Conservation (phyloP, 2,329 filamentous ascomycete species). For the Botrytis tulipae region DNA sequence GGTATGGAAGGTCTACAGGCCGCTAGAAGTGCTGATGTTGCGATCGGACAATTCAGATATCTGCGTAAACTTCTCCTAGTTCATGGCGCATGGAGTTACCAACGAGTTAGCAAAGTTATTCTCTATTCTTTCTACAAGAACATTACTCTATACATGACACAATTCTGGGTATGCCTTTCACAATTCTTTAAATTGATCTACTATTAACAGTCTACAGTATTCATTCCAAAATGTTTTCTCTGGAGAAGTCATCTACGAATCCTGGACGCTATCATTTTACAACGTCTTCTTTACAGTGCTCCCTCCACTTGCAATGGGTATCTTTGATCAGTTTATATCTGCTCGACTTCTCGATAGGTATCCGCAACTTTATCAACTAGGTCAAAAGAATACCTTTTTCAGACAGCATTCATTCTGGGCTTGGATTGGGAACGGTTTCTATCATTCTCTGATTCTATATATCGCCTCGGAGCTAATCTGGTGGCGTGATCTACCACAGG, state of each 20-base stretch:
- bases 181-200: background rate
- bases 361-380: slow-evolving; percentile 90
- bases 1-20: slow-evolving; percentile 96
- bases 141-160: slow-evolving; percentile 96
- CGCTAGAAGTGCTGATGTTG: slow-evolving; percentile 90
- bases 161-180: slow-evolving; percentile 81
- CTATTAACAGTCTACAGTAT: slow-evolving; percentile 55
- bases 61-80: slow-evolving; percentile 91
- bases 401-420: slow-evolving; percentile 86
- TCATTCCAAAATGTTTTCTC: slow-evolving; percentile 98
- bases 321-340: slow-evolving; percentile 96
- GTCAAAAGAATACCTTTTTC: slow-evolving; percentile 92
- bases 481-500: slow-evolving; percentile 73
- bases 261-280: slow-evolving; percentile 99
- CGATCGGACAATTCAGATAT: slow-evolving; percentile 94
- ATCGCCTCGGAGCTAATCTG: slow-evolving; percentile 79
- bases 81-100: slow-evolving; percentile 96
- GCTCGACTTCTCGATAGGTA: slow-evolving; percentile 91
- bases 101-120: slow-evolving; percentile 94
- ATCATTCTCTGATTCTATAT: slow-evolving; percentile 93
- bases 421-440: slow-evolving; percentile 93
- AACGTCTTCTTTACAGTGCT: slow-evolving; percentile 97
- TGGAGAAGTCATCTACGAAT: slow-evolving; percentile 96
- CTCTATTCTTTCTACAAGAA: slow-evolving; percentile 99
- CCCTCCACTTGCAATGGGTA: slow-evolving; percentile 89